Evolutionary conservation across 2,329 filamentous ascomycete species (phyloP).

Genomic region (Calycina herbarum): DNA sequence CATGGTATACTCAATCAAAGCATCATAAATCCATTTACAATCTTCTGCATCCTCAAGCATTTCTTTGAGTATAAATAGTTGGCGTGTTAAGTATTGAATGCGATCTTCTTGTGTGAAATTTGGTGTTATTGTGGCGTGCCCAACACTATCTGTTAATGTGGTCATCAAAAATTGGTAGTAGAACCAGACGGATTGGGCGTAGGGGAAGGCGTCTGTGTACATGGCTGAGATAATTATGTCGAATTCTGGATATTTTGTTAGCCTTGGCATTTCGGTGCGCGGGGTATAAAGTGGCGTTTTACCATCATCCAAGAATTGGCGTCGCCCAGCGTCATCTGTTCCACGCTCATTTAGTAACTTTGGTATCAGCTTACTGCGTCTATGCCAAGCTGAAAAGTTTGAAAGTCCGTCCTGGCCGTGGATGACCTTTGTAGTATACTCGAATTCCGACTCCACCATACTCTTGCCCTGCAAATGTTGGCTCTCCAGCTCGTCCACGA

Average conservation of each 20-base stretch:
- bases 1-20: conserved; percentile 72
- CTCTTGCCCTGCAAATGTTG: conserved; percentile 51
- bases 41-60: conserved; percentile 64
- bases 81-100: conserved; percentile 62
- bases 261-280: neutral
- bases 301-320: conserved; percentile 71
- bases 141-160: conserved; percentile 55
- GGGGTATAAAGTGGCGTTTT: conserved; percentile 11
- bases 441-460: conserved; percentile 79
- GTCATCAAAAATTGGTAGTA: conserved; percentile 89
- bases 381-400: conserved; percentile 98
- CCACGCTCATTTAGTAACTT: conserved; percentile 69
- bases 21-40: conserved; percentile 89
- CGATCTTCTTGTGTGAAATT: conserved; percentile 63
- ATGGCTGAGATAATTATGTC: conserved; percentile 73
- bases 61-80: conserved; percentile 73
- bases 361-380: conserved; percentile 80
- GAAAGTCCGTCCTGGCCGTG: conserved; percentile 66
- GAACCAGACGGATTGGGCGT: conserved; percentile 96
- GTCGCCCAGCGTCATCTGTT: conserved; percentile 62
- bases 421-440: conserved; percentile 90
- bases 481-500: conserved; percentile 75
- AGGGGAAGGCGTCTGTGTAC: conserved; percentile 70
- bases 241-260: conserved; percentile 58
- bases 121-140: conserved; percentile 60